Base-by-base conservation (phyloP, 176 grass and related monocot genomes). In the Otatea glauca region DNA sequence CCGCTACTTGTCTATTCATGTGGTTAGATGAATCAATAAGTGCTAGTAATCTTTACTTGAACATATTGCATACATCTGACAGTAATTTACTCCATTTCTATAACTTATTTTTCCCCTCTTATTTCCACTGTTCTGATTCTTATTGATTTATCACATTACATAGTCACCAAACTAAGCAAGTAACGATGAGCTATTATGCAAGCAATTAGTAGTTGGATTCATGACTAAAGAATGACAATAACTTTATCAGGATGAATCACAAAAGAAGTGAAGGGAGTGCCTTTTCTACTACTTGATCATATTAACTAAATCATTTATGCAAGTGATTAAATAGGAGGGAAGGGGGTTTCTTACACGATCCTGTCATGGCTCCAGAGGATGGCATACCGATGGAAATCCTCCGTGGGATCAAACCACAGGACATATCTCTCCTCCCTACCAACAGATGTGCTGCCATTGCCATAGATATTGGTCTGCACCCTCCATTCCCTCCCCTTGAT, bases 401-500 rank as follows among this genome's bases (percentile, higher is more conserved):
- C 89, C 0, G 89, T 91, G 21, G 85, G 89, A 54, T 91, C 89
- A 59, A 91, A 87, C 75, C 84, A 83, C 38, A 91, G 82, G 7
- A 65, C 75, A 42, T 91, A 91, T 47, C 89, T 86, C 68, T 91
- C 89, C 81, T 91, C 89, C 59, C 85, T 71, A 13, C 89, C 89
- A 1, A 78, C 75, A 38, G 76, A 77, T 9, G 89, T 91, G 85
- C 89, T 91, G 64, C 89, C 89, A n/a, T 91, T 91, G 16, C 89
- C 89, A 7, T 91, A 91, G 9, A 91, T 72, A 9, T 91, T 91
- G 41, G 89, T 91, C 54, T 91, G 89, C 68, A 91, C 75, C n/a
- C 89, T 81, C 89, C 89, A 91, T 8, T 88, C 80, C 65, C 72
- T 88, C 41, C 89, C 89, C 74, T 72, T 88, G 37, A 84, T 81